phyloP scores from a whole-genome alignment of 2,329 filamentous ascomycete species.

The Alternaria longipes region DNA sequence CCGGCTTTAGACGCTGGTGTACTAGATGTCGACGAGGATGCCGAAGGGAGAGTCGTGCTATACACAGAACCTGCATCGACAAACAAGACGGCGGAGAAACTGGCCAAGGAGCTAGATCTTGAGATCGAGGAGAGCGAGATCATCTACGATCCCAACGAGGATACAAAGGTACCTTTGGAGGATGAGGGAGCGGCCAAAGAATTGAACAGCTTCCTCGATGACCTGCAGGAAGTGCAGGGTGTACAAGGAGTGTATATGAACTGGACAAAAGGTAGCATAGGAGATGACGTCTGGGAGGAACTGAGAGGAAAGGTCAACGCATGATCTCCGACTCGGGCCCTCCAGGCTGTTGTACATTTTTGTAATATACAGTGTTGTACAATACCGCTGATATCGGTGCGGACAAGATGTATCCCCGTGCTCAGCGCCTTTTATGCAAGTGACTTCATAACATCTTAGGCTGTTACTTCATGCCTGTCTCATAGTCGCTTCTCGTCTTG shows the following conservation, averaged over 20 bases:
- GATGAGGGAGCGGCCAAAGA: conserved; percentile 64
- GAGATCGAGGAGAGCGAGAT: conserved; percentile 80
- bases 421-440: conserved; percentile 32
- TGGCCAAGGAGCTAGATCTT: conserved; percentile 71
- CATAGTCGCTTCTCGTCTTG: neutral
- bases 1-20: conserved; percentile 86
- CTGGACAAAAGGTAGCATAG: conserved; percentile 52
- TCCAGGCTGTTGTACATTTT: conserved; percentile 1
- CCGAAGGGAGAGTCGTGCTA: conserved; percentile 74
- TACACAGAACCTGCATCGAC: conserved; percentile 74
- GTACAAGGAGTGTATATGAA: conserved; percentile 86
- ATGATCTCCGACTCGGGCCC: conserved; percentile 25
- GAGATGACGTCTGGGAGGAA: conserved; percentile 52
- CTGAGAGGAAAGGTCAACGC: conserved; percentile 48
- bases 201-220: conserved; percentile 68
- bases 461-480: neutral
- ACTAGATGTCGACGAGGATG: conserved; percentile 74
- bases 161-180: conserved; percentile 74
- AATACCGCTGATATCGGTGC: conserved; percentile 39
- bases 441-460: neutral
- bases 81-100: conserved; percentile 68
- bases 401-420: conserved; percentile 31
- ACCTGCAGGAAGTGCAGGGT: conserved; percentile 74
- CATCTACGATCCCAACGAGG: conserved; percentile 83
- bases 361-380: conserved; percentile 17